Evolutionary conservation across 2,329 filamentous ascomycete species (phyloP), one percentile per base, ranked within the genome.

Genomic region (Trichoderma semiorbis): DNA sequence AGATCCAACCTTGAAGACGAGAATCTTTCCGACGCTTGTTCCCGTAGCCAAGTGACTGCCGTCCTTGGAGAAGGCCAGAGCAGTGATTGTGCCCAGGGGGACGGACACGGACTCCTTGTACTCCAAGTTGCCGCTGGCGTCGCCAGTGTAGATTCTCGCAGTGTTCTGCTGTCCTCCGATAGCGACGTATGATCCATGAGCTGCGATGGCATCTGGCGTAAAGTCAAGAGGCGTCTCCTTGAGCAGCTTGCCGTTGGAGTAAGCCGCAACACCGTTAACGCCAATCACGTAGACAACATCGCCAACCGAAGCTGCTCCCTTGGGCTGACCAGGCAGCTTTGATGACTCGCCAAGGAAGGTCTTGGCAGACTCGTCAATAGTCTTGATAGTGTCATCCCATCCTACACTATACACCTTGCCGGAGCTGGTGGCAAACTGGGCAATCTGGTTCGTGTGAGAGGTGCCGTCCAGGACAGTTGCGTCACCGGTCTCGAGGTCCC

Each of bases 331-430:
- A 3, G 89, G 85, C 24, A 97, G 87, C 78, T 92, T 91, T 36
- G 87, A 83, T 1, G 89, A 85, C 64, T 87, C 86, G 70, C 92
- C 93, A 7, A 91, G 86, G 80, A 97, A 98, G 0, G 91, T 93
- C 77, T 90, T 91, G 67, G 91, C 89, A 1, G 90, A 87, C 72
- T 92, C 87, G 75, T 97, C 94, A 43, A 97, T 87, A 57, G 89
- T 91, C 74, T 94, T 91, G 43, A 98, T 85, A 1, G 91, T 94
- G 80, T 99, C 96, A 79, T 99, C 96, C 96, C 95, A 99, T 74
- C 91, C 95, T 68, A 95, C 92, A 77, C 91, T 95, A 83, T 93
- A 95, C n/a, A 94, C 89, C 75, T 90, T 87, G 39, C 90, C 88
- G 2, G 85, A 79, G 8, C 84, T 84, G 1, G 89, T 84, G 3